These are phyloP conservation scores for Exsudoporus frostii DNA, from an alignment of 768 basidiomycete species.

Conservation along the genomic window DNA sequence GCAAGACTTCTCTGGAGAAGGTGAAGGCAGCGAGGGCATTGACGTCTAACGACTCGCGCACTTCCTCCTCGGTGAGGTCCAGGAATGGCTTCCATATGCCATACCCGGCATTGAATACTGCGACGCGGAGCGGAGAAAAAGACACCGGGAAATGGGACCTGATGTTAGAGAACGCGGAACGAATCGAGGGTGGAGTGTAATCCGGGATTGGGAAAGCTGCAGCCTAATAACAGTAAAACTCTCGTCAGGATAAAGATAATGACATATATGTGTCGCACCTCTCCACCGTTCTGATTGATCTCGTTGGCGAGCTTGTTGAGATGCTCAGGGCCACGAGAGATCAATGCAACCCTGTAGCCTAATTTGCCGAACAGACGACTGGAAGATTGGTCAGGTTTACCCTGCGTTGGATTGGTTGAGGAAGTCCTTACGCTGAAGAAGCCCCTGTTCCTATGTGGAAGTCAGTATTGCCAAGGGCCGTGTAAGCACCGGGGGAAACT, in stretches of 20 bases:
- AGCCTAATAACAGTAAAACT: constrained; percentile 39
- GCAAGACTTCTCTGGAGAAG: constrained; percentile 59
- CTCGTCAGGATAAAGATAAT: neutral
- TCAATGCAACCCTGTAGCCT: constrained; percentile 65
- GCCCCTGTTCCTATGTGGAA: constrained; percentile 50
- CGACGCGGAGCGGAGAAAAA: constrained; percentile 52
- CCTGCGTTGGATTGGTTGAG: neutral
- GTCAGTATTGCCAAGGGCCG: neutral
- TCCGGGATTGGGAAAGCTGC: constrained; percentile 51
- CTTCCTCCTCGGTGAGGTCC: constrained; percentile 55
- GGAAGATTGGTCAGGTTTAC: constrained; percentile 1
- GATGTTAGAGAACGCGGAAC: constrained; percentile 46
- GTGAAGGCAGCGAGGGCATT: constrained; percentile 60
- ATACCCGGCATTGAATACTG: constrained; percentile 60
- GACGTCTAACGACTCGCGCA: constrained; percentile 46
- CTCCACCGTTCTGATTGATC: constrained; percentile 55
- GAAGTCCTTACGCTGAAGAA: constrained; percentile 47
- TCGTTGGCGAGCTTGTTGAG: constrained; percentile 53
- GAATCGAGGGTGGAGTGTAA: constrained; percentile 51
- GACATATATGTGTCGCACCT: constrained; percentile 36
- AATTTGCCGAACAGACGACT: constrained; percentile 59
- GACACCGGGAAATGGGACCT: constrained; percentile 44
- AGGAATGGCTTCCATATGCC: constrained; percentile 67
- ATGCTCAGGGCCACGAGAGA: constrained; percentile 54
- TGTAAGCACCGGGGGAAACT: neutral